phyloP scores from a whole-genome alignment of 1,139 yeast species.

The Meyerozyma sp. region DNA sequence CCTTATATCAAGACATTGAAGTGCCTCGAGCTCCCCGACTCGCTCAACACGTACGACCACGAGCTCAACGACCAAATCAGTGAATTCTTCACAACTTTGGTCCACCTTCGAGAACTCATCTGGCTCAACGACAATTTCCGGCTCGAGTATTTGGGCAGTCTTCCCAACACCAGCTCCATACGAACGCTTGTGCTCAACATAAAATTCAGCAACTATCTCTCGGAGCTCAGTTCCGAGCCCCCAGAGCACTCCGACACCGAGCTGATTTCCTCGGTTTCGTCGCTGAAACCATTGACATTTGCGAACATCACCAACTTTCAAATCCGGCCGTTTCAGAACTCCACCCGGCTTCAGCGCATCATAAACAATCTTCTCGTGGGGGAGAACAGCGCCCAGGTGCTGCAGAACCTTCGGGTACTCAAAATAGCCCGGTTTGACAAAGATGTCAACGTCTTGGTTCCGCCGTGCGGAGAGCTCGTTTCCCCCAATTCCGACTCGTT shows the following conservation, averaged over 20 bases:
- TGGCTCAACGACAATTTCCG: conserved; percentile 33
- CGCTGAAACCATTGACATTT: conserved; percentile 12
- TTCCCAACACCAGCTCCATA: conserved; percentile 17
- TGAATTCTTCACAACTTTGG: conserved; percentile 16
- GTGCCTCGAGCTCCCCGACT: conserved; percentile 29
- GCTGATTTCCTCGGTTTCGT: not conserved
- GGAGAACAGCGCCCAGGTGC: conserved; percentile 4
- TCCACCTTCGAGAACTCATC: conserved; percentile 19
- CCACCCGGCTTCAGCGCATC: conserved; percentile 14
- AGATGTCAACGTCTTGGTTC: conserved; percentile 12
- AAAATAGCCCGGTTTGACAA: conserved; percentile 17
- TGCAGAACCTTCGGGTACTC: conserved; percentile 14
- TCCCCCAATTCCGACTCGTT: not conserved
- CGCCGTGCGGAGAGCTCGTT: conserved; percentile 13
- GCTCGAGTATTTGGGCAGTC: conserved; percentile 17
- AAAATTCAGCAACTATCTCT: conserved; percentile 17
- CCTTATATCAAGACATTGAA: conserved; percentile 17
- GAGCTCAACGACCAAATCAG: conserved; percentile 15
- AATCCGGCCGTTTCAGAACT: conserved; percentile 23
- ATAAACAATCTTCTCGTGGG: conserved; percentile 16
- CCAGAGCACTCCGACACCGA: not conserved
- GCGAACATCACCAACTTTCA: conserved; percentile 21
- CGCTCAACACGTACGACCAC: conserved; percentile 27
- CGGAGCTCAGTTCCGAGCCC: conserved; percentile 7
- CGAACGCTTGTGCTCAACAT: conserved; percentile 21